Evolutionary conservation across 2,329 filamentous ascomycete genomes (phyloP).

Genomic region (Nigrospora osmanthi): DNA sequence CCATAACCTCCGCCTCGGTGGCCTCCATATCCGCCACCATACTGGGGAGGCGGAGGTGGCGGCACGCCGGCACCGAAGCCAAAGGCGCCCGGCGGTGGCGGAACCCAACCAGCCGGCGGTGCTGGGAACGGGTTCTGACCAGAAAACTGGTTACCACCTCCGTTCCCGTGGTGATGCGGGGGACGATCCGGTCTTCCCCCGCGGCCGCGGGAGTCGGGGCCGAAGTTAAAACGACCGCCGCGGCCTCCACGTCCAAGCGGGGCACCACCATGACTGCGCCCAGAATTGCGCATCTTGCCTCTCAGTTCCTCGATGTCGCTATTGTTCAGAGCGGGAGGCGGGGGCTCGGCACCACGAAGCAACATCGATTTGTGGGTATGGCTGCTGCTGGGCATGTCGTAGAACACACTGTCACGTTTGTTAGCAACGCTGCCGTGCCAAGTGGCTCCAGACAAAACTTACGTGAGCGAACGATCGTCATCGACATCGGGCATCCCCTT

Average conservation of each 20-base stretch:
- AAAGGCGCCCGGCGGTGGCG: slow-evolving; percentile 29
- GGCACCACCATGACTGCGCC: slow-evolving; percentile 64
- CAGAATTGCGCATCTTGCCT: slow-evolving; percentile 54
- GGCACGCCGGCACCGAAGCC: slow-evolving; percentile 27
- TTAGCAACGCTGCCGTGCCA: slow-evolving; percentile 18
- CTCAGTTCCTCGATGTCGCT: slow-evolving; percentile 69
- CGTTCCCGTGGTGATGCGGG: slow-evolving; percentile 29
- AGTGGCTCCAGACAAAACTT: slow-evolving; percentile 25
- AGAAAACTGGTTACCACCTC: slow-evolving; percentile 29
- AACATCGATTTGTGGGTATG: slow-evolving; percentile 90
- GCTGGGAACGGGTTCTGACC: slow-evolving; percentile 14
- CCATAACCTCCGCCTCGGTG: slow-evolving; percentile 12
- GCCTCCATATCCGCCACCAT: slow-evolving; percentile 8
- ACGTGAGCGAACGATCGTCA: slow-evolving; percentile 81
- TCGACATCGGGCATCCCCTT: slow-evolving; percentile 70
- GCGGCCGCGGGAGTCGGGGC: slow-evolving; percentile 19
- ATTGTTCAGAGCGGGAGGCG: slow-evolving; percentile 62
- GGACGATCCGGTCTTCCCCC: slow-evolving; percentile 10
- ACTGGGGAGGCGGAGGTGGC: slow-evolving; percentile 28
- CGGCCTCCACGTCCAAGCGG: slow-evolving; percentile 35
- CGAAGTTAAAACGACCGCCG: slow-evolving; percentile 22
- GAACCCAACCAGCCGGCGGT: slow-evolving; percentile 22
- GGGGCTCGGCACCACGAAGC: slow-evolving; percentile 71
- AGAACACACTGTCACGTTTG: slow-evolving; percentile 58
- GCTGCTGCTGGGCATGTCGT: slow-evolving; percentile 67